A percentile compares a stretch with the other conserved stretches of the same genome.
Conservation (phyloP, 75 land plant species). For the Cryptomeria japonica region DNA sequence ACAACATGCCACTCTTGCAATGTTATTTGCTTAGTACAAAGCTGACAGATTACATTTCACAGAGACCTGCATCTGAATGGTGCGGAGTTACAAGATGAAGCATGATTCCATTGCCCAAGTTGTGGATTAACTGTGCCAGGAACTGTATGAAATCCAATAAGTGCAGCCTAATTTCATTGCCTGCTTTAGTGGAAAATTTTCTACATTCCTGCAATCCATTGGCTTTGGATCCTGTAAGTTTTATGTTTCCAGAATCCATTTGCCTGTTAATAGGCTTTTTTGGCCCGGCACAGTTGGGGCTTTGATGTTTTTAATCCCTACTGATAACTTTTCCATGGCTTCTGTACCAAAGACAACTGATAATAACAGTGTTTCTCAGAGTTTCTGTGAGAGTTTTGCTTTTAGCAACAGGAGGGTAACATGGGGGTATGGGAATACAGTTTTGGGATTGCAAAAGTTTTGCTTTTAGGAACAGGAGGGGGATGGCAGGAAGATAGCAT, state of each 20-base stretch:
- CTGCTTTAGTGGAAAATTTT: background rate
- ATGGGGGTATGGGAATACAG: too few species aligned
- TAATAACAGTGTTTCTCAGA: background rate
- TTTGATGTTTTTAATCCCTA: background rate
- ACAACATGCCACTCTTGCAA: background rate
- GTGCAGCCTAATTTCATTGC: background rate
- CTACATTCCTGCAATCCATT: background rate
- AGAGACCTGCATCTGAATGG: background rate
- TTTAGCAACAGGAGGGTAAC: too few species aligned
- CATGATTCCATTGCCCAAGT: background rate
- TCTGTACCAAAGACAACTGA: background rate
- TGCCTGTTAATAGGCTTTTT: background rate
- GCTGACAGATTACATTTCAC: background rate
- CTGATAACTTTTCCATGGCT: background rate
- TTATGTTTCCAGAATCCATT: background rate
- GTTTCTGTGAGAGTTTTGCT: too few species aligned
- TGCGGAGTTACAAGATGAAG: background rate
- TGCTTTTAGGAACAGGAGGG: too few species aligned
- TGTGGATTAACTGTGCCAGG: too few species aligned
- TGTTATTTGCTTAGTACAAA: background rate
- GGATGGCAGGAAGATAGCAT: too few species aligned
- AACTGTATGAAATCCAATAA: background rate
- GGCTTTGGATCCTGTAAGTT: background rate
- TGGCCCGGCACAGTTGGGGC: background rate
- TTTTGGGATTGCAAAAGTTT: too few species aligned